These are phyloP conservation scores for Pythium aphanidermatum DNA, from an alignment of 352 stramenopile genomes.

Conservation along the genomic window DNA sequence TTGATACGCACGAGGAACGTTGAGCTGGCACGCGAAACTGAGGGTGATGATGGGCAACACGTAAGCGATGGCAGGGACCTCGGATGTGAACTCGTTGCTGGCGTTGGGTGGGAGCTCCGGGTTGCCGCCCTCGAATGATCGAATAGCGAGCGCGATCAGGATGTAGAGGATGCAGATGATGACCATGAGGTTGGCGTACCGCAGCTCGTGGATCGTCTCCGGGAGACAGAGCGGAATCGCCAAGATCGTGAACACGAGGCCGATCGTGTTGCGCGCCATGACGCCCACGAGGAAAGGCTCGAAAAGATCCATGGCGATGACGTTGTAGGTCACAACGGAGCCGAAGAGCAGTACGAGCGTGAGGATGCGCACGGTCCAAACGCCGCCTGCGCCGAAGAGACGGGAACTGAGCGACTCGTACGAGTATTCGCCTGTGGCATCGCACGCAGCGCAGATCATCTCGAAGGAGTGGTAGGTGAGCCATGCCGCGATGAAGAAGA, in stretches of 20 bases:
- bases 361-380: constrained; percentile 69
- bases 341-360: constrained; percentile 75
- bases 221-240: constrained; percentile 73
- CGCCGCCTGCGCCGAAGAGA: constrained; percentile 53
- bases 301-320: constrained; percentile 83
- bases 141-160: constrained; percentile 50
- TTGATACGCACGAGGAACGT: constrained; percentile 73
- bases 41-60: constrained; percentile 74
- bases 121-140: constrained; percentile 37
- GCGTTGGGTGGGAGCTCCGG: constrained; percentile 34
- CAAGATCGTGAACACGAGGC: constrained; percentile 54
- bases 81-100: constrained; percentile 48
- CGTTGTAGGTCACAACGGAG: constrained; percentile 76
- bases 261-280: constrained; percentile 56
- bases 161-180: constrained; percentile 80
- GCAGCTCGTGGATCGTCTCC: constrained; percentile 79
- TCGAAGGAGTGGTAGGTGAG: constrained; percentile 69
- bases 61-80: constrained; percentile 57
- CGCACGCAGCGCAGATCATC: constrained; percentile 60
- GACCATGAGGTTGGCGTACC: constrained; percentile 74
- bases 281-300: constrained; percentile 57
- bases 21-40: constrained; percentile 78
- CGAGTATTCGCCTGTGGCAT: constrained; percentile 61
- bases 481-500: constrained; percentile 48
- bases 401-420: constrained; percentile 78